A percentile compares a stretch with the other conserved stretches of the same genome.
Evolutionary conservation across 2,329 filamentous ascomycete genomes (phyloP).

Genomic region (Neofusicoccum cordaticola): DNA sequence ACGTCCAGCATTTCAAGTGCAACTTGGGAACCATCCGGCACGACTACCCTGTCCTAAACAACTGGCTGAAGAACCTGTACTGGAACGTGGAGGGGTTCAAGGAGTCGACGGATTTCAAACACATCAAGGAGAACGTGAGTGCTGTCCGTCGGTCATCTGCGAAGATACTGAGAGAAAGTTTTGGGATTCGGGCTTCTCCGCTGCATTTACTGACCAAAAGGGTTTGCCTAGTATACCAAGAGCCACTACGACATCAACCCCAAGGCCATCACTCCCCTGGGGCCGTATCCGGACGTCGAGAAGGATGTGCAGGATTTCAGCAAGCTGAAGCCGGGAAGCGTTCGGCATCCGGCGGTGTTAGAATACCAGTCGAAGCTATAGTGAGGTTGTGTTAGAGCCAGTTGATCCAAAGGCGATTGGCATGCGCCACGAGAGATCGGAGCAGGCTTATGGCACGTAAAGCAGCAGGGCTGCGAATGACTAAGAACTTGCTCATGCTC

Average conservation of each 20-base stretch:
- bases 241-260: slow-evolving; percentile 60
- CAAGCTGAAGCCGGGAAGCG: slow-evolving; percentile 47
- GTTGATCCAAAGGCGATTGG: background rate
- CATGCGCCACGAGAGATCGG: background rate
- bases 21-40: slow-evolving; percentile 61
- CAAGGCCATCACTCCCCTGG: slow-evolving; percentile 59
- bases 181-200: background rate
- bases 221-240: slow-evolving; percentile 51
- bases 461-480: background rate
- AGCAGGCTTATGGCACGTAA: background rate
- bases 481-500: background rate
- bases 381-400: background rate
- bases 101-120: slow-evolving; percentile 62
- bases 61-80: slow-evolving; percentile 61
- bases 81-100: slow-evolving; percentile 55
- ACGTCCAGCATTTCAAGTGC: slow-evolving; percentile 66
- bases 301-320: slow-evolving; percentile 50
- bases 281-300: slow-evolving; percentile 59
- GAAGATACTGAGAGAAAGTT: background rate
- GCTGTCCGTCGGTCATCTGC: background rate
- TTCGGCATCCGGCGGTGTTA: slow-evolving; percentile 42
- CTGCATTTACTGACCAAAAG: background rate
- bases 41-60: slow-evolving; percentile 59
- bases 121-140: slow-evolving; percentile 64
- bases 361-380: slow-evolving; percentile 23